Evolutionary conservation across 345 rosid species (phyloP).

Genomic region (Carallia pectinifolia): DNA sequence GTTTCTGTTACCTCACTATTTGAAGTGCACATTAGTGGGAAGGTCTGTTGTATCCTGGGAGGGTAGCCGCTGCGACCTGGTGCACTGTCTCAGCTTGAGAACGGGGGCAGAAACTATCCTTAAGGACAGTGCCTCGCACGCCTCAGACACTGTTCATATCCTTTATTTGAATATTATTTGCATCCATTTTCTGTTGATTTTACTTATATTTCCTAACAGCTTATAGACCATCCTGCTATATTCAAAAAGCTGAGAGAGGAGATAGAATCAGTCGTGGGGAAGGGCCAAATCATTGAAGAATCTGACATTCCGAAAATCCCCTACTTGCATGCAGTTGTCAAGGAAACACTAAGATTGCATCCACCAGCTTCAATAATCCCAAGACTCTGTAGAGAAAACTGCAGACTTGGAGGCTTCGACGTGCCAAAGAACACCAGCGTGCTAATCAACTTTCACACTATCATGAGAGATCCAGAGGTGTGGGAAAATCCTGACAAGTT

Average conservation of each 20-base stretch:
- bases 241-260: conserved; percentile 20
- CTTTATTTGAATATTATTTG: too few relatives aligned
- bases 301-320: conserved; percentile 20
- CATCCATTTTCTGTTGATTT: too few relatives aligned
- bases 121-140: too few relatives aligned
- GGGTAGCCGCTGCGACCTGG: too few relatives aligned
- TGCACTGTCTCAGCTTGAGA: too few relatives aligned
- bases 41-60: too few relatives aligned
- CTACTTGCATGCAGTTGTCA: conserved; percentile 18
- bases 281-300: conserved; percentile 10
- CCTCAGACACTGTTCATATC: too few relatives aligned
- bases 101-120: too few relatives aligned
- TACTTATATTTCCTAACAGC: neutral
- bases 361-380: neutral
- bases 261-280: conserved; percentile 8
- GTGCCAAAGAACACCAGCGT: conserved; percentile 6
- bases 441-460: conserved; percentile 7
- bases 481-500: conserved; percentile 18
- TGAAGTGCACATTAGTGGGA: too few relatives aligned
- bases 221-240: conserved; percentile 16
- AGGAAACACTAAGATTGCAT: conserved; percentile 15
- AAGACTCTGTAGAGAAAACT: conserved; percentile 10
- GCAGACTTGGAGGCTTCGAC: conserved; percentile 14
- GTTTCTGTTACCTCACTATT: too few relatives aligned
- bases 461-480: conserved; percentile 21